A percentile compares a stretch with the other conserved stretches of the same genome.
phyloP scores from a whole-genome alignment of 2,329 filamentous ascomycete species.

The Waltergamsia citrina region DNA sequence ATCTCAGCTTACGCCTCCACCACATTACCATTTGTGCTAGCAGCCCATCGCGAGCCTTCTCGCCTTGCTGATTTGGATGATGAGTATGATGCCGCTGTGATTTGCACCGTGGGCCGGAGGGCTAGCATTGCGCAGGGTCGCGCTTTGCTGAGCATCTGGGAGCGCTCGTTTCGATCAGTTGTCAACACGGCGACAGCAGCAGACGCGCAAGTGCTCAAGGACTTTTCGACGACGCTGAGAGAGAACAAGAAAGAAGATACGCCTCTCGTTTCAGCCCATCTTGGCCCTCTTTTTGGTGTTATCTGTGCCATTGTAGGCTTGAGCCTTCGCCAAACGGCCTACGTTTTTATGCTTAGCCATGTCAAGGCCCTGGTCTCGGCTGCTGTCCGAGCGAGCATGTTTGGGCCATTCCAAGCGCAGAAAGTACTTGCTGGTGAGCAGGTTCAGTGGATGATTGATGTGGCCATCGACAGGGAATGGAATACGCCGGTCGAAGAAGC shows the following conservation, averaged over 20 bases:
- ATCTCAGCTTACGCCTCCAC: conserved; percentile 63
- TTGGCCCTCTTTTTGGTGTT: conserved; percentile 62
- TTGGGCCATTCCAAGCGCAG: conserved; percentile 76
- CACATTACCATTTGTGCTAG: conserved; percentile 65
- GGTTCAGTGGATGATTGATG: conserved; percentile 47
- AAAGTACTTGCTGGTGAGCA: conserved; percentile 54
- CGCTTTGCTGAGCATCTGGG: conserved; percentile 68
- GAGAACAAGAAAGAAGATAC: conserved; percentile 11
- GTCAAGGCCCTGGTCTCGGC: conserved; percentile 69
- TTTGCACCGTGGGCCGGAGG: conserved; percentile 70
- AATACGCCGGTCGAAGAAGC: conserved; percentile 51
- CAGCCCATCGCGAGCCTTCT: conserved; percentile 48
- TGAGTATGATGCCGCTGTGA: conserved; percentile 63
- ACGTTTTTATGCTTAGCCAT: conserved; percentile 69
- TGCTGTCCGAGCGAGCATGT: conserved; percentile 65
- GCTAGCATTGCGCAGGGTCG: conserved; percentile 69
- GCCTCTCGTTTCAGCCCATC: conserved; percentile 49
- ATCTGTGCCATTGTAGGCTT: conserved; percentile 55
- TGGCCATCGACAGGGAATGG: conserved; percentile 52
- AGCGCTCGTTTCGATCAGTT: conserved; percentile 48
- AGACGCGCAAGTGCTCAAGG: conserved; percentile 17
- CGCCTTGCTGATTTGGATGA: conserved; percentile 56
- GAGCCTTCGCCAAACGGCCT: conserved; percentile 52
- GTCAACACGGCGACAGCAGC: conserved; percentile 1
- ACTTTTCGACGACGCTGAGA: conserved; percentile 17